Base-by-base conservation (phyloP, 2,329 filamentous ascomycete species). In the Sporothrix dimorphospora region DNA sequence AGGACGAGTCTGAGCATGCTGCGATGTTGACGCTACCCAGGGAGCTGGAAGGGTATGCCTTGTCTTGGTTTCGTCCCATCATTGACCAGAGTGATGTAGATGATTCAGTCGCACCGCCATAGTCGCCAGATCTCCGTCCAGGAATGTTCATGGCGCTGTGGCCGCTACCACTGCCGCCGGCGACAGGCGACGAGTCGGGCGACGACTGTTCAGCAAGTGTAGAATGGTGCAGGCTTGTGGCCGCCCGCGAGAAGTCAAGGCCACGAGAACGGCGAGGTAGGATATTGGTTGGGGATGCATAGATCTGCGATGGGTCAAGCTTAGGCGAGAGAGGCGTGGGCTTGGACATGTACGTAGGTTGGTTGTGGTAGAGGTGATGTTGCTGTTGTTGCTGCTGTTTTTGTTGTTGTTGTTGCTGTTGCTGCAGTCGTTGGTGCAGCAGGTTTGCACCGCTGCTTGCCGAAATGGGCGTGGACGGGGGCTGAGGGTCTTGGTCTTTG, bases 161-260 rank as follows among this genome's bases (percentile, higher is more conserved):
- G 8, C 57, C 30, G 24, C 40, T 38, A 24, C 53, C 30, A 74
- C 84, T 82, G 49, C 92, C 89, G 53, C 91, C 90, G 69, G 90
- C 90, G 71, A 96, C 91, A 14, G 96, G 96, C 0, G 94, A 98
- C 0, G 94, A 96, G 80, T 97, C 94, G 3, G 94, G 94, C 5
- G 93, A 96, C 0, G 93, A 92, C 79, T 91, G 89, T 76, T 97
- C 93, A 71, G 95, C 94, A 9, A 98, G 87, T 0, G 93, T 98
- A 19, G 95, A 98, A 81, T 98, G 96, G 82, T 98, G 96, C 27
- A 99, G 86, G 79, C 94, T 97, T 12, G 95, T 98, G 74, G 94
- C 96, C 12, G 94, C 94, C 76, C 95, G 89, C 53, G 95, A 95
- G 81, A 97, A 98, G 82, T 98, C 95, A 73, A 98, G 85, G 57